Evolutionary conservation across 164 flowering plant species (phyloP).

Genomic region (Umbellularia californica): DNA sequence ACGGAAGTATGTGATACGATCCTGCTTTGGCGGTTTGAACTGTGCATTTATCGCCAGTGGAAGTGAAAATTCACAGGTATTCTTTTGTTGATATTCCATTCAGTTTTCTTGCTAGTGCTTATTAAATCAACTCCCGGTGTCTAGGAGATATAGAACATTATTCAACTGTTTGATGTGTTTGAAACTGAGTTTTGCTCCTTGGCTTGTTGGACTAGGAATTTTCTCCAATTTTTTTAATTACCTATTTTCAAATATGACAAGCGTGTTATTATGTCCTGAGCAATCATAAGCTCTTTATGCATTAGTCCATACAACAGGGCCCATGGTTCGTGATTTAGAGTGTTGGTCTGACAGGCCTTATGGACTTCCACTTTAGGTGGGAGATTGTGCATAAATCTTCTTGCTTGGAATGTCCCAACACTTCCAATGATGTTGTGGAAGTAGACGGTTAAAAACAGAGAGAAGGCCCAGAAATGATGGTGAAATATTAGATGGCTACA

Average conservation of each 20-base stretch:
- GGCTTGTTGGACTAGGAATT: background rate
- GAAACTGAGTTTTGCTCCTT: background rate
- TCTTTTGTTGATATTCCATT: constrained; percentile 1
- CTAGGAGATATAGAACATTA: background rate
- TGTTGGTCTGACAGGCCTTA: too few species aligned
- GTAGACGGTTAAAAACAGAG: too few species aligned
- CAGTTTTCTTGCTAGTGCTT: background rate
- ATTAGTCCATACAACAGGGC: background rate
- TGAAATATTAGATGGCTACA: background rate
- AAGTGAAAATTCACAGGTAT: constrained; percentile 91
- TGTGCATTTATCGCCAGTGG: constrained; percentile 81
- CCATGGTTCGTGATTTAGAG: too few species aligned
- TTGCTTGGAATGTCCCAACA: background rate
- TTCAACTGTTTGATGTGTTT: background rate
- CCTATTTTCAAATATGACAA: too few species aligned
- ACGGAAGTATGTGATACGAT: constrained; percentile 70
- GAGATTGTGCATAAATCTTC: background rate
- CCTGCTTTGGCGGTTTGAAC: constrained; percentile 86
- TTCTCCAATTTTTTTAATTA: too few species aligned
- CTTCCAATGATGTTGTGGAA: background rate
- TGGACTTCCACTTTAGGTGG: background rate
- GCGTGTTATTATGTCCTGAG: background rate
- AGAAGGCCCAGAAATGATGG: background rate
- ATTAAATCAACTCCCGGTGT: background rate
- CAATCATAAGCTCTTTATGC: background rate